phyloP scores from a whole-genome alignment of 2,329 filamentous ascomycete genomes.

The Hymenoscyphus repandus region DNA sequence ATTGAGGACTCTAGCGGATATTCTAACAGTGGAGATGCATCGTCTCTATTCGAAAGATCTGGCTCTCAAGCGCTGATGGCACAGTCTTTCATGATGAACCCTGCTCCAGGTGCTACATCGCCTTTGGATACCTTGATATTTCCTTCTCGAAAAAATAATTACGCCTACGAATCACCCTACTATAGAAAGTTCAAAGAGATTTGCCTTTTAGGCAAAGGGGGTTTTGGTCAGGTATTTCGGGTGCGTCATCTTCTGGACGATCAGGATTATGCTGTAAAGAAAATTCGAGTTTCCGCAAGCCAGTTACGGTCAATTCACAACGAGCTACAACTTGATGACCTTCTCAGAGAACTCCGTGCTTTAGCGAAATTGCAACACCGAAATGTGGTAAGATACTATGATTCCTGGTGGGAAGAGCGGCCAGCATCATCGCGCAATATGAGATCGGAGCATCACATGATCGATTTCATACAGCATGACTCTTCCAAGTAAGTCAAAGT shows the following conservation, averaged over 20 bases:
- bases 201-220: conserved; percentile 56
- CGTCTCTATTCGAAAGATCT: conserved; percentile 11
- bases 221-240: conserved; percentile 60
- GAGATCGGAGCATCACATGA: neutral
- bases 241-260: conserved; percentile 57
- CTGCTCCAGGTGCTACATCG: conserved; percentile 1
- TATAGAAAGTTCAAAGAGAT: conserved; percentile 45
- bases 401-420: conserved; percentile 56
- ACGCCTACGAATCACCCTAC: conserved; percentile 2
- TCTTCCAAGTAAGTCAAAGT: neutral
- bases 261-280: conserved; percentile 60
- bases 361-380: conserved; percentile 57
- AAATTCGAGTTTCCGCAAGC: conserved; percentile 48
- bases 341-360: conserved; percentile 48
- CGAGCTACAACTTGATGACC: conserved; percentile 32
- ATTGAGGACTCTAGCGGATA: conserved; percentile 3
- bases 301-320: conserved; percentile 29
- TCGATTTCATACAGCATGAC: neutral
- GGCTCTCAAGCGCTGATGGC: conserved; percentile 4
- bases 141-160: neutral
- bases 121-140: conserved; percentile 3
- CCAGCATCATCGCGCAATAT: neutral
- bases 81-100: neutral
- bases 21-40: conserved; percentile 1
- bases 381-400: conserved; percentile 63